These are phyloP conservation scores for Hericium coralloides DNA, from an alignment of 768 basidiomycete species.

Conservation along the genomic window DNA sequence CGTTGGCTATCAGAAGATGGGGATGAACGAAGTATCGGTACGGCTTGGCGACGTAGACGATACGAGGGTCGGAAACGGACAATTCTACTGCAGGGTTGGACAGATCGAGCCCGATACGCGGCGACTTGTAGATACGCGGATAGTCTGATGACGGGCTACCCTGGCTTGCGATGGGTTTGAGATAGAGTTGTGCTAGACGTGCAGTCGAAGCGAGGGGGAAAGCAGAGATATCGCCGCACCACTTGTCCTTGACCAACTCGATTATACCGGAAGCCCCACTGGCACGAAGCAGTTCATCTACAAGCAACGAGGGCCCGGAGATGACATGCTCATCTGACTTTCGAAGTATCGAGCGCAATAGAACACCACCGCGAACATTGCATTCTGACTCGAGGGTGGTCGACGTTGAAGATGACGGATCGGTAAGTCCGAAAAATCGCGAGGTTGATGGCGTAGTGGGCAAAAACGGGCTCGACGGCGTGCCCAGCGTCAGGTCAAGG, in stretches of 20 bases:
- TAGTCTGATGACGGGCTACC: slow-evolving; percentile 1
- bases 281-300: slow-evolving; percentile 56
- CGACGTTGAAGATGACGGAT: slow-evolving; percentile 6
- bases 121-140: slow-evolving; percentile 46
- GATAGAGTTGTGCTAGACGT: background rate
- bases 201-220: slow-evolving; percentile 25
- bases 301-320: slow-evolving; percentile 71
- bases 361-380: slow-evolving; percentile 50
- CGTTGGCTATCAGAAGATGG: slow-evolving; percentile 49
- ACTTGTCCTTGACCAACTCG: slow-evolving; percentile 47
- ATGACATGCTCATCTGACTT: slow-evolving; percentile 40
- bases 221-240: slow-evolving; percentile 50
- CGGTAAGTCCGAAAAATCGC: slow-evolving; percentile 2
- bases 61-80: slow-evolving; percentile 34
- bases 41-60: slow-evolving; percentile 45
- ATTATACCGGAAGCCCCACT: slow-evolving; percentile 39
- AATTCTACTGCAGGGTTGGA: slow-evolving; percentile 50
- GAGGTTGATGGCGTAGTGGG: slow-evolving; percentile 21
- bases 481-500: slow-evolving; percentile 63
- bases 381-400: background rate
- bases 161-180: background rate
- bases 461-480: slow-evolving; percentile 12
- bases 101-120: slow-evolving; percentile 71
- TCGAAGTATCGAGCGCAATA: slow-evolving; percentile 57
- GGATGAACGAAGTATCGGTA: slow-evolving; percentile 65